A percentile compares a stretch with the other conserved stretches of the same genome.
These are phyloP conservation scores for Cercospora sp. DNA, from an alignment of 2,329 filamentous ascomycete species.

Conservation along the genomic window DNA sequence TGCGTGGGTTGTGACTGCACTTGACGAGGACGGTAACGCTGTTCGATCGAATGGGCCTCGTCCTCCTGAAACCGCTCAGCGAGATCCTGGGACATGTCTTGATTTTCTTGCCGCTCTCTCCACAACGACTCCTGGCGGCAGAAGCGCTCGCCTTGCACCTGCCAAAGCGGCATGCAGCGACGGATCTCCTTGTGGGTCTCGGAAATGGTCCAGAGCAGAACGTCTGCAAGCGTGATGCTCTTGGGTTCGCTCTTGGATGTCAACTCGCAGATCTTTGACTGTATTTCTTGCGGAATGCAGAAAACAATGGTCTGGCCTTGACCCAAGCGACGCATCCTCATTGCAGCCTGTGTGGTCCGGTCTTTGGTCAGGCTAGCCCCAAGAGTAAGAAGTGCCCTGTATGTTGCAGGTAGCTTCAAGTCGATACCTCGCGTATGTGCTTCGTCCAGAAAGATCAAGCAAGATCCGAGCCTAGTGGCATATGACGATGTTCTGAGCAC, in stretches of 20 bases:
- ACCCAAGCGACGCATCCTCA: conserved; percentile 70
- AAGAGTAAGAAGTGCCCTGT: conserved; percentile 67
- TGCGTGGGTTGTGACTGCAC: conserved; percentile 1
- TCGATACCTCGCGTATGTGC: conserved; percentile 71
- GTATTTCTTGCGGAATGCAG: conserved; percentile 60
- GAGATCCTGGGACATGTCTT: conserved; percentile 34
- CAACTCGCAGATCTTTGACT: conserved; percentile 50
- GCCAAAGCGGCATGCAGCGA: conserved; percentile 60
- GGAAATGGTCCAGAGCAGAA: conserved; percentile 61
- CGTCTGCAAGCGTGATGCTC: conserved; percentile 53
- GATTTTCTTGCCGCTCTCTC: conserved; percentile 47
- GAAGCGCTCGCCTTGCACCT: conserved; percentile 58
- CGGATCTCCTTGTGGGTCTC: conserved; percentile 57
- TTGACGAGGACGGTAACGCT: conserved; percentile 21
- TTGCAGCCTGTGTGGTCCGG: conserved; percentile 67
- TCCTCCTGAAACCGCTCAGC: conserved; percentile 60
- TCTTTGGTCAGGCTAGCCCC: conserved; percentile 69
- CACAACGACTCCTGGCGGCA: conserved; percentile 32
- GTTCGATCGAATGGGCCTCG: conserved; percentile 67
- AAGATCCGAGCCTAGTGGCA: conserved; percentile 56
- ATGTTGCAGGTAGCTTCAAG: conserved; percentile 59
- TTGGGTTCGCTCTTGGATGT: conserved; percentile 12
- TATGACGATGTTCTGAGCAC: conserved; percentile 61
- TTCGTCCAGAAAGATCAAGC: conserved; percentile 69
- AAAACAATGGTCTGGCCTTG: conserved; percentile 66